A percentile compares a stretch with the other conserved stretches of the same genome.
These are phyloP conservation scores for Grigorovia humatica DNA, from an alignment of 805 yeast genomes.

Conservation along the genomic window DNA sequence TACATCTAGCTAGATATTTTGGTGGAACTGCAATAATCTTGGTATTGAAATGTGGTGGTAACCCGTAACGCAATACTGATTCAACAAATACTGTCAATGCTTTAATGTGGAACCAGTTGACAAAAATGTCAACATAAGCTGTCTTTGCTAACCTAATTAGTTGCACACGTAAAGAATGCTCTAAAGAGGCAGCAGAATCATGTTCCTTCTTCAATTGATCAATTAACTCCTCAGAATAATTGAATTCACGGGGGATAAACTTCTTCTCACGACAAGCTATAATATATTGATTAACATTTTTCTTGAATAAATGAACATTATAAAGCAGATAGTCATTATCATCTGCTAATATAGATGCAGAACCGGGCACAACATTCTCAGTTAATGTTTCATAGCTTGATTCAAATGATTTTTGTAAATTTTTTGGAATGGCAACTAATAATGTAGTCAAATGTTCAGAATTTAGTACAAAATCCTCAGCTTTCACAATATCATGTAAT, in stretches of 20 bases:
- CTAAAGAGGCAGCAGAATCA: slow-evolving; percentile 62
- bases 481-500: slow-evolving; percentile 76
- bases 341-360: slow-evolving; percentile 56
- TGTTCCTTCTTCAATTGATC: slow-evolving; percentile 70
- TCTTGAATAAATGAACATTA: slow-evolving; percentile 77
- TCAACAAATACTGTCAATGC: slow-evolving; percentile 84
- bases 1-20: slow-evolving; percentile 44
- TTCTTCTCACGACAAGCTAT: slow-evolving; percentile 69
- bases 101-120: slow-evolving; percentile 86
- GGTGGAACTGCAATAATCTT: slow-evolving; percentile 38
- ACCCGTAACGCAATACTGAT: slow-evolving; percentile 87
- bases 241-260: slow-evolving; percentile 89
- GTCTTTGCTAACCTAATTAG: slow-evolving; percentile 73
- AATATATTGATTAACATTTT: slow-evolving; percentile 59
- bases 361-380: slow-evolving; percentile 83
- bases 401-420: slow-evolving; percentile 48
- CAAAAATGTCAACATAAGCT: slow-evolving; percentile 78
- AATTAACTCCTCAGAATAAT: slow-evolving; percentile 68
- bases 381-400: slow-evolving; percentile 65
- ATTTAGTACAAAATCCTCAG: slow-evolving; percentile 71
- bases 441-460: slow-evolving; percentile 82
- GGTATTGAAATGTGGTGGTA: slow-evolving; percentile 81
- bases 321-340: slow-evolving; percentile 70
- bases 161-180: slow-evolving; percentile 64
- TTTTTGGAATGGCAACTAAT: slow-evolving; percentile 80